Evolutionary conservation across 1,284 basidiomycete species (phyloP), one percentile per base, ranked within the genome.

Genomic region (Singerocomus inundabilis): DNA sequence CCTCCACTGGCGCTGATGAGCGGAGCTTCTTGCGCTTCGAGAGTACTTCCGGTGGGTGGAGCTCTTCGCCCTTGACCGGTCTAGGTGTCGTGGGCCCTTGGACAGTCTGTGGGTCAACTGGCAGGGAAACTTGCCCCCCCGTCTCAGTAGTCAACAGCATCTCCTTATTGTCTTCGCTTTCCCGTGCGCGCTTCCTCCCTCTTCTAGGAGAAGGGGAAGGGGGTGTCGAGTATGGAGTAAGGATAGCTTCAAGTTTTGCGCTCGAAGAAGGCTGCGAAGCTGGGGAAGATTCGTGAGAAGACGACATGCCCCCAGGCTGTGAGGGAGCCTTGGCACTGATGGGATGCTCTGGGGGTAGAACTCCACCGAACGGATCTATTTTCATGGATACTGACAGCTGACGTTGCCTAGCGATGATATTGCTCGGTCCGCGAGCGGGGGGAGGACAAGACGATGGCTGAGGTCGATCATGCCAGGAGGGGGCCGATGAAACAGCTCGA

Each of bases 181-280:
- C 18, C 32, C 55, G 49, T 4, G 33, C 8, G 28, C 62, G 62
- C 44, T 63, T 64, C 33, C 35, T 53, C 8, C 57, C 57, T 18
- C 48, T 52, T 15, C 46, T 37, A 3, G 39, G 1, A 36, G 49
- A 24, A 11, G 48, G 51, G 6, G 57, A 61, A 13, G 50, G 37
- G 0, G 59, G 49, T 2, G 50, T 34, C 4, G 46, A 45, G 16
- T 51, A 32, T 0, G 48, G 38, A 4, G 47, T 48, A 1, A 30
- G 24, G 11, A 42, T 6, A 16, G 15, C 5, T 0, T 31, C 51
- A 1, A 11, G 31, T 7, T 34, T 35, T 5, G 0, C 43, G 29
- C 28, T 33, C 25, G 37, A 39, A 24, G 40, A 35, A 13, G 41
- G 18, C 15, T 25, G 43, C 25, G 37, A 32, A n/a, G 41, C 37